Conservation (phyloP, 768 basidiomycete species). For the Trametes sanguinea region DNA sequence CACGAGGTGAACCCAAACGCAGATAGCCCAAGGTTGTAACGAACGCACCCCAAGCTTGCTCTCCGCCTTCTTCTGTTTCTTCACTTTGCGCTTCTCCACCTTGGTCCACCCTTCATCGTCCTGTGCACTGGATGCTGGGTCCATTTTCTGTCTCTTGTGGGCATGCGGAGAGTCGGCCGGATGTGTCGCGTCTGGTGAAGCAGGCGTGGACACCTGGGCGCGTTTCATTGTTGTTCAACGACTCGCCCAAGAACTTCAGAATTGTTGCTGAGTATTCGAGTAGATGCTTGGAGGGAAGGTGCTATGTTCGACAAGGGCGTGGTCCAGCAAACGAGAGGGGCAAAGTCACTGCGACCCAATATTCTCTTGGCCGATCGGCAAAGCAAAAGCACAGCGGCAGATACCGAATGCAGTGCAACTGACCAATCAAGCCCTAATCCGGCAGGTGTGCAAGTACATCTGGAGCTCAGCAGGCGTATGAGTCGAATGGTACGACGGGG, state of each 20-base stretch:
- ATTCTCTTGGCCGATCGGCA: too few species aligned
- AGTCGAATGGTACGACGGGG: too few species aligned
- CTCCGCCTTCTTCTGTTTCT: constrained; percentile 64
- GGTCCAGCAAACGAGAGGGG: neutral
- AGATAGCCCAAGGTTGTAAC: constrained; percentile 4
- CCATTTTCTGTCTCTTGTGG: constrained; percentile 10
- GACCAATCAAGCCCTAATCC: neutral
- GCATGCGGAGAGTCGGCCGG: neutral
- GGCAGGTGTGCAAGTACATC: neutral
- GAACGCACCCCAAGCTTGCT: constrained; percentile 62
- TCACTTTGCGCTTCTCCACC: constrained; percentile 70
- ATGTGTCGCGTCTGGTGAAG: neutral
- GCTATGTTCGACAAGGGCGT: too few species aligned
- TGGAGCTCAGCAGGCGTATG: too few species aligned
- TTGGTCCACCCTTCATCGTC: constrained; percentile 60
- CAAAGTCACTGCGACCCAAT: too few species aligned
- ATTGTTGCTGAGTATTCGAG: too few species aligned
- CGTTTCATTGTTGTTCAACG: neutral
- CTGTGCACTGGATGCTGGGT: neutral
- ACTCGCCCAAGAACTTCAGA: too few species aligned
- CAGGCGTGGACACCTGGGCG: neutral
- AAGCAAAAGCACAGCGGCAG: neutral
- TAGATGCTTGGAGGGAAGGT: too few species aligned
- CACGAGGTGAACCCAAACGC: constrained; percentile 17
- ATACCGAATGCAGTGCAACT: neutral